phyloP scores from a whole-genome alignment of 2,329 filamentous ascomycete genomes.

The Colletotrichum euphorbiae region DNA sequence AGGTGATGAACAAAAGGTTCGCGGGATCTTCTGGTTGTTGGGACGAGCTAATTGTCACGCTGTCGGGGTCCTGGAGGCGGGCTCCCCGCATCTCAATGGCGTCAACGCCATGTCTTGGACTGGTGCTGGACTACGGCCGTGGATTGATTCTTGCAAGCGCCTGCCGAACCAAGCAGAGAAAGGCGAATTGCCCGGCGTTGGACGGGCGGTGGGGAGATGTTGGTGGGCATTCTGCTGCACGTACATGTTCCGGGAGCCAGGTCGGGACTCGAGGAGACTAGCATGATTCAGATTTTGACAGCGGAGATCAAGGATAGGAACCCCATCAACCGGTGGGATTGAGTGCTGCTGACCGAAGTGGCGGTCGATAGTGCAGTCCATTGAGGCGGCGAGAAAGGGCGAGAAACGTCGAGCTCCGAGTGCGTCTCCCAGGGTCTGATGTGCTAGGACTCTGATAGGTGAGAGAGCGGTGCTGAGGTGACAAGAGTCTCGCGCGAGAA shows the following conservation, averaged over 20 bases:
- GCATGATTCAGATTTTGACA: too few species aligned
- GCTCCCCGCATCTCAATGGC: not conserved
- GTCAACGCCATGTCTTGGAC: not conserved
- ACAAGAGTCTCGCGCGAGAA: not conserved
- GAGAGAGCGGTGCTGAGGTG: not conserved
- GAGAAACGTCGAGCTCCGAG: not conserved
- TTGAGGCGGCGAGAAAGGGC: not conserved
- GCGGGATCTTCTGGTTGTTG: conserved; percentile 8
- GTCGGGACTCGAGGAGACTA: too few species aligned
- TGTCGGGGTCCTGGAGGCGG: not conserved
- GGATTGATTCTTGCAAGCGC: too few species aligned
- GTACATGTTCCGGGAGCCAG: too few species aligned
- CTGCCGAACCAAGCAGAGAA: too few species aligned
- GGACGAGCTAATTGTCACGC: conserved; percentile 4
- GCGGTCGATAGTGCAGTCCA: conserved; percentile 6
- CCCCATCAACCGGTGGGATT: not conserved
- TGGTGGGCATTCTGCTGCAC: too few species aligned
- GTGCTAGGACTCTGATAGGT: not conserved
- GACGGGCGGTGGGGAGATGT: not conserved
- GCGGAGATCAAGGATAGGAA: too few species aligned
- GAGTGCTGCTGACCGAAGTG: not conserved
- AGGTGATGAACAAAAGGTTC: too few species aligned
- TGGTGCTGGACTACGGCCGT: too few species aligned
- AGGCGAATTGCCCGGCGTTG: too few species aligned
- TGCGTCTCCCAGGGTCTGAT: not conserved